Percentiles rank a stretch among this genome's conserved stretches.
Conservation (phyloP, 73 alveolate genomes). For the Paramecium octaurelia region DNA sequence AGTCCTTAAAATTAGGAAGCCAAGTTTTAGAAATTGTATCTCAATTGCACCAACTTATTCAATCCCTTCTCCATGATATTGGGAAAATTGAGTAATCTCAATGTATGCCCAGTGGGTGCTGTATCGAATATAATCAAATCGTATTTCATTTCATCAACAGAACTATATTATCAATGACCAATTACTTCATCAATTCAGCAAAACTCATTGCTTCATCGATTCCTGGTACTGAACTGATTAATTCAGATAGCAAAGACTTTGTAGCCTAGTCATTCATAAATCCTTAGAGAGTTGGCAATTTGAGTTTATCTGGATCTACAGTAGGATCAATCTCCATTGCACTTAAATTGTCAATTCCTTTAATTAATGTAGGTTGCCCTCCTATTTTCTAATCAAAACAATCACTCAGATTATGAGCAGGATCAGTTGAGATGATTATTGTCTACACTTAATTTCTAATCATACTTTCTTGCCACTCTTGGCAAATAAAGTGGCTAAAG, state of each 20-base stretch:
- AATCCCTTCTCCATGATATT: slow-evolving; percentile 93
- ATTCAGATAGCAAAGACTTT: slow-evolving; percentile 83
- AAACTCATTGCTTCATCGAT: slow-evolving; percentile 98
- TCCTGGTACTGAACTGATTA: slow-evolving; percentile 97
- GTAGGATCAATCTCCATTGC: slow-evolving; percentile 95
- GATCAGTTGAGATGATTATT: slow-evolving; percentile 98
- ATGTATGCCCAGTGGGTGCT: slow-evolving; percentile 99
- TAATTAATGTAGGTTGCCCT: slow-evolving; percentile 83
- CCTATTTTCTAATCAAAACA: slow-evolving; percentile 97
- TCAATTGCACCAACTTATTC: slow-evolving; percentile 77
- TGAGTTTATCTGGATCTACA: slow-evolving; percentile 67
- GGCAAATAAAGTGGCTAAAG: slow-evolving; percentile 51
- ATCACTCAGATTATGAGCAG: slow-evolving; percentile 99
- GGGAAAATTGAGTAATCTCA: slow-evolving; percentile 96
- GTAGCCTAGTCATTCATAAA: slow-evolving; percentile 82
- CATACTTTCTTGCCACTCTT: slow-evolving; percentile 30
- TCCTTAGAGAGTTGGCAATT: slow-evolving; percentile 75
- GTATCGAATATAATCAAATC: slow-evolving; percentile 95
- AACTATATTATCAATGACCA: slow-evolving; percentile 66
- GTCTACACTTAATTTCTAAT: slow-evolving; percentile 63
- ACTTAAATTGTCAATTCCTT: slow-evolving; percentile 91
- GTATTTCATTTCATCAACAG: slow-evolving; percentile 86
- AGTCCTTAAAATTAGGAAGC: slow-evolving; percentile 65
- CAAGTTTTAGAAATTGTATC: slow-evolving; percentile 89
- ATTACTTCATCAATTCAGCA: slow-evolving; percentile 74